These are phyloP conservation scores for Wallacemonas sp. DNA, from an alignment of 208 protist species.

Conservation along the genomic window DNA sequence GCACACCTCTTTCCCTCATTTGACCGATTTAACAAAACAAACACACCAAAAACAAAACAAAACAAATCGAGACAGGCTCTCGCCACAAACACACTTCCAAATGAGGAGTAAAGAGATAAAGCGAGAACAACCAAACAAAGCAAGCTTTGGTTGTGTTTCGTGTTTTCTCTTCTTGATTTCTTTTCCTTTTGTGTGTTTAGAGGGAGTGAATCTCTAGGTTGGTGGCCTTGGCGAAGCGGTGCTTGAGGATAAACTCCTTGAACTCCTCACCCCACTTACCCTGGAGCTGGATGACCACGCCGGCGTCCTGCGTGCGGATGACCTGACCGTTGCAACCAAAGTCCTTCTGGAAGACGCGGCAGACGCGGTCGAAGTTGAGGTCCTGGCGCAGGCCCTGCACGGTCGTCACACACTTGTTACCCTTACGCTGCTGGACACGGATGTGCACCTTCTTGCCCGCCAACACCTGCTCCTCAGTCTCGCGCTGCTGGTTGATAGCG, in stretches of 20 bases:
- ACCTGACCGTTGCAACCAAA: conserved; percentile 97
- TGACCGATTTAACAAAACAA: no score
- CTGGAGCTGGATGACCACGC: conserved; percentile 96
- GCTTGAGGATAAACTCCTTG: conserved; percentile 91
- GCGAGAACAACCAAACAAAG: not conserved
- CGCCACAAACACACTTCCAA: not conserved
- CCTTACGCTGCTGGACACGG: conserved; percentile 96
- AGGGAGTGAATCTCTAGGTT: conserved; percentile 96
- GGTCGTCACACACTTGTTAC: conserved; percentile 96
- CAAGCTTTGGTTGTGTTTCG: conserved; percentile 4
- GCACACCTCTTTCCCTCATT: no score
- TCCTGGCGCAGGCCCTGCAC: conserved; percentile 93
- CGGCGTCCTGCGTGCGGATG: conserved; percentile 74
- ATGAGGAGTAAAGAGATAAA: not conserved
- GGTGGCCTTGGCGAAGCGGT: conserved; percentile 86
- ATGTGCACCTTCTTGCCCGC: conserved; percentile 93
- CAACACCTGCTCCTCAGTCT: conserved; percentile 59
- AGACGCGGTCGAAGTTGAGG: conserved; percentile 94
- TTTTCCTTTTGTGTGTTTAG: conserved; percentile 42
- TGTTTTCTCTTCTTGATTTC: conserved; percentile 4
- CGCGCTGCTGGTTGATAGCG: conserved; percentile 32
- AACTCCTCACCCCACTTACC: conserved; percentile 95
- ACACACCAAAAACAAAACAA: no score
- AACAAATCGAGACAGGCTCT: not conserved
- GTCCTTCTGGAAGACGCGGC: conserved; percentile 83